phyloP scores from a whole-genome alignment of 2,329 filamentous ascomycete genomes.

The Colletotrichum camelliae region DNA sequence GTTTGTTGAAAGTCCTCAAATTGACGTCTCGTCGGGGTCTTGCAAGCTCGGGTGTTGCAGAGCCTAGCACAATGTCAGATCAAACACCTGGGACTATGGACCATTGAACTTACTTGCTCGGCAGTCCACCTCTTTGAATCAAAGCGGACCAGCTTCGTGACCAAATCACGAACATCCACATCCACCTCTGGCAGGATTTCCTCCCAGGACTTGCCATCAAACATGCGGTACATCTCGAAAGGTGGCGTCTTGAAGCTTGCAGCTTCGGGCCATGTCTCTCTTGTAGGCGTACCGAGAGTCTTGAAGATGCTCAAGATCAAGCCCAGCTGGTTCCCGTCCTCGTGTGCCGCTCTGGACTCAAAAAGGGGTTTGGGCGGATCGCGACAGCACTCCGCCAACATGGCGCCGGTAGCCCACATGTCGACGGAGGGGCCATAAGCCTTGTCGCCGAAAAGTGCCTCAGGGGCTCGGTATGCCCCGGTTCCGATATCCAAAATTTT shows the following conservation, averaged over 20 bases:
- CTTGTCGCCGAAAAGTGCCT: slow-evolving; percentile 84
- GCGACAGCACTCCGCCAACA: slow-evolving; percentile 77
- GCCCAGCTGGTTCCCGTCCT: slow-evolving; percentile 89
- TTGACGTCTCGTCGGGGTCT: not conserved
- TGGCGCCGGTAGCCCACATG: slow-evolving; percentile 87
- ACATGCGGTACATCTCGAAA: slow-evolving; percentile 88
- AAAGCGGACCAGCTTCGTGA: slow-evolving; percentile 73
- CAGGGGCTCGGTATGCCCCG: slow-evolving; percentile 87
- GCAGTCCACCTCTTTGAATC: slow-evolving; percentile 75
- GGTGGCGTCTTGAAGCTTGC: slow-evolving; percentile 72
- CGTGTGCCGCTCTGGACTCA: slow-evolving; percentile 72
- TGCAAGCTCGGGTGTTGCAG: slow-evolving; percentile 9
- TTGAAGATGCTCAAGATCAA: slow-evolving; percentile 93
- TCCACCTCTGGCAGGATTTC: slow-evolving; percentile 69
- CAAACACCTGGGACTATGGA: not conserved
- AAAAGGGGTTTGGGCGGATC: slow-evolving; percentile 71
- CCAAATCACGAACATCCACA: slow-evolving; percentile 65
- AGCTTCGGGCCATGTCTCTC: slow-evolving; percentile 84
- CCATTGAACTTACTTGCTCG: slow-evolving; percentile 37
- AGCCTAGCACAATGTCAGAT: not conserved
- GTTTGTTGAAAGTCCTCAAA: not conserved
- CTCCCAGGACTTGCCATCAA: slow-evolving; percentile 71
- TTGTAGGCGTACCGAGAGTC: slow-evolving; percentile 84
- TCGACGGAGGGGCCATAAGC: slow-evolving; percentile 77
- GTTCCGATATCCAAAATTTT: slow-evolving; percentile 96